Percentiles rank a stretch among this genome's conserved stretches.
These are phyloP conservation scores for Aspergillus amoenus DNA, from an alignment of 2,329 filamentous ascomycete species.

Conservation along the genomic window DNA sequence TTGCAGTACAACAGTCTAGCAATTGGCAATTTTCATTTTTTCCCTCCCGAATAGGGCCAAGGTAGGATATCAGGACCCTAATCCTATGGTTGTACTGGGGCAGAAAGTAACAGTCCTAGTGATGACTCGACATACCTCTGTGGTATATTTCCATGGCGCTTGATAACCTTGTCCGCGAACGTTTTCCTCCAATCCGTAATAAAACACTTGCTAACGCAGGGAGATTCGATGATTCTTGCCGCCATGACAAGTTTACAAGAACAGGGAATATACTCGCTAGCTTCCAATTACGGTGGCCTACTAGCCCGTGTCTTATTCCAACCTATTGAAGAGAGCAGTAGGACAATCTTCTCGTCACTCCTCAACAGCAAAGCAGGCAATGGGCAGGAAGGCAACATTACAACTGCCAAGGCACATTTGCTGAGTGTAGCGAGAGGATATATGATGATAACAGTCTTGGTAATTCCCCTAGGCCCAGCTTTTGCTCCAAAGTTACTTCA, in stretches of 20 bases:
- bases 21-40: constrained; percentile 69
- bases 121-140: constrained; percentile 49
- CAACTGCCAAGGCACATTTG: constrained; percentile 33
- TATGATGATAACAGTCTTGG: constrained; percentile 67
- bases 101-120: constrained; percentile 20
- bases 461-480: constrained; percentile 70
- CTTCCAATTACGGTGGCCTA: constrained; percentile 90
- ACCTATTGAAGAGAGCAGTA: constrained; percentile 89
- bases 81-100: background rate
- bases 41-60: constrained; percentile 43
- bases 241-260: constrained; percentile 72
- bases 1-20: constrained; percentile 58
- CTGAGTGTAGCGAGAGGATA: constrained; percentile 67
- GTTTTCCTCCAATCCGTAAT: constrained; percentile 84
- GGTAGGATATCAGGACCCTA: constrained; percentile 32
- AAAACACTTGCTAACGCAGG: constrained; percentile 92
- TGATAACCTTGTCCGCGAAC: constrained; percentile 73
- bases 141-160: constrained; percentile 65
- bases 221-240: constrained; percentile 85
- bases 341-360: constrained; percentile 83
- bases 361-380: constrained; percentile 49
- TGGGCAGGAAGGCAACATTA: constrained; percentile 19
- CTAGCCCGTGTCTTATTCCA: constrained; percentile 88
- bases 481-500: constrained; percentile 71
- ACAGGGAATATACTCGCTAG: constrained; percentile 89